Percentiles rank a stretch among this genome's conserved stretches.
These are phyloP conservation scores for Tylopilus plumbeoviolaceoides DNA, from an alignment of 768 basidiomycete species.

Conservation along the genomic window DNA sequence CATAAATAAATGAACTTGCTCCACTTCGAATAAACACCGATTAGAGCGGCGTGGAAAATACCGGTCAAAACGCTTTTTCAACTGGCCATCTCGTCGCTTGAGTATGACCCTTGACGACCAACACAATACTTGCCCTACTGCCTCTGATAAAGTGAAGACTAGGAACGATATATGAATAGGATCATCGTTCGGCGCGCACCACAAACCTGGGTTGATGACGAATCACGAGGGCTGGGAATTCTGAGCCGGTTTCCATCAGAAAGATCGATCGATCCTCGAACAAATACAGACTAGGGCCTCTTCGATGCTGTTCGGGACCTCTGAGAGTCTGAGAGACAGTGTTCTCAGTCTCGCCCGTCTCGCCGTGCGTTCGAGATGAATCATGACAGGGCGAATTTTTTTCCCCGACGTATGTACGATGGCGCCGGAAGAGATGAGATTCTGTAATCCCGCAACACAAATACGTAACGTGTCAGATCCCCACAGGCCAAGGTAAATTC, in stretches of 20 bases:
- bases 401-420: background rate
- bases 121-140: background rate
- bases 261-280: slow-evolving; percentile 26
- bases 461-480: slow-evolving; percentile 31
- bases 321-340: background rate
- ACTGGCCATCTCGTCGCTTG: background rate
- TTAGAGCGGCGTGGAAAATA: background rate
- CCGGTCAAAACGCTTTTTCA: too few species aligned
- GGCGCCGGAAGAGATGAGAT: slow-evolving; percentile 13
- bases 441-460: slow-evolving; percentile 6
- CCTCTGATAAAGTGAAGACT: background rate
- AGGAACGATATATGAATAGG: background rate
- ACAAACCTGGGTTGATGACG: slow-evolving; percentile 5
- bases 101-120: background rate
- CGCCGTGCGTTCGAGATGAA: background rate
- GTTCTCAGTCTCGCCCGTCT: background rate
- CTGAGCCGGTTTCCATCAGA: slow-evolving; percentile 29
- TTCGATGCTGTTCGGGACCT: slow-evolving; percentile 8
- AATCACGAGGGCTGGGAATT: slow-evolving; percentile 4
- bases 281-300: slow-evolving; percentile 11
- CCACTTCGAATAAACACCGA: background rate
- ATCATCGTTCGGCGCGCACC: background rate
- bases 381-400: background rate
- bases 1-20: background rate
- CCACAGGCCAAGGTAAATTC: slow-evolving; percentile 28